Evolutionary conservation across 306 rosid species (phyloP).

Genomic region (Vicia villosa): DNA sequence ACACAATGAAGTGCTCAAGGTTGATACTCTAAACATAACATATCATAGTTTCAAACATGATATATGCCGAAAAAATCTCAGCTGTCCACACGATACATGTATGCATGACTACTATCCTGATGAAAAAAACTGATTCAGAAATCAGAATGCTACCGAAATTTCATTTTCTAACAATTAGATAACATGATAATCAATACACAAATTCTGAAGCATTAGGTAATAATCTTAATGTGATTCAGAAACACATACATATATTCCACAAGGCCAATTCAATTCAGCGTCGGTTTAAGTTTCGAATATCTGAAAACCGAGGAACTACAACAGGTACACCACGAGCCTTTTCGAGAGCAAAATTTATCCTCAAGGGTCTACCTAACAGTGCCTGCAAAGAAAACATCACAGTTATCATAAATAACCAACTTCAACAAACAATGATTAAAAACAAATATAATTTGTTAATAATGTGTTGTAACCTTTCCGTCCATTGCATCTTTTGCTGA

Average conservation of each 20-base stretch:
- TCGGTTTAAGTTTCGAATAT: conserved; percentile 26
- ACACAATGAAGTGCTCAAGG: neutral
- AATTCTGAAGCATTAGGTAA: neutral
- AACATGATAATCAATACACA: conserved; percentile 17
- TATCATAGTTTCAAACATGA: neutral
- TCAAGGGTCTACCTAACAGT: conserved; percentile 77
- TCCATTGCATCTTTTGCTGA: conserved; percentile 92
- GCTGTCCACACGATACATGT: neutral
- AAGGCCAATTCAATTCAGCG: conserved; percentile 28
- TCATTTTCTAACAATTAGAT: neutral
- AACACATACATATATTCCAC: neutral
- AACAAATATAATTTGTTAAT: neutral
- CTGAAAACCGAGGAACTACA: conserved; percentile 73
- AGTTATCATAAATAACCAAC: conserved; percentile 7
- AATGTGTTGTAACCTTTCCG: conserved; percentile 65
- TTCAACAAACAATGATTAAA: neutral
- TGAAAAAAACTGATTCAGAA: neutral
- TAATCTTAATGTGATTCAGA: neutral
- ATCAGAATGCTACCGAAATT: neutral
- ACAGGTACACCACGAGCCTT: conserved; percentile 77
- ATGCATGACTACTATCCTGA: neutral
- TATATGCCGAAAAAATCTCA: neutral
- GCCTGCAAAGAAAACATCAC: conserved; percentile 58
- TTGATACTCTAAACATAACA: neutral
- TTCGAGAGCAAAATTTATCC: conserved; percentile 74